Conservation (phyloP, 2,329 filamentous ascomycete genomes). For the Lomentospora prolificans region DNA sequence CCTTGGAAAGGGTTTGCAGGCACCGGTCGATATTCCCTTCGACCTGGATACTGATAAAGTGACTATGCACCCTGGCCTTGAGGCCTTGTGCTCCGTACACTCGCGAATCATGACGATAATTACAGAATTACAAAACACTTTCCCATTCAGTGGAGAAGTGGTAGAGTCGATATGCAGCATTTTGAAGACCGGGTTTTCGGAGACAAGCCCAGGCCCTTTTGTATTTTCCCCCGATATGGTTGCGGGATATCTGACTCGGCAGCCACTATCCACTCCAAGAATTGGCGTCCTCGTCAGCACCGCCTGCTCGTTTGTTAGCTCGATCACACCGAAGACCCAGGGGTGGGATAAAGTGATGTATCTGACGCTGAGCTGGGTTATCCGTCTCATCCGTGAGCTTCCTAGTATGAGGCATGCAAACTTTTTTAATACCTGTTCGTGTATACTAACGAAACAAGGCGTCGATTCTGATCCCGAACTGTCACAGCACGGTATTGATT, state of each 20-base stretch:
- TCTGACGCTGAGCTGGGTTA: conserved; percentile 50
- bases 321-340: conserved; percentile 22
- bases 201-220: conserved; percentile 65
- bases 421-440: background rate
- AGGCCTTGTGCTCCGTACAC: conserved; percentile 27
- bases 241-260: conserved; percentile 55
- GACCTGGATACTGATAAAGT: conserved; percentile 49
- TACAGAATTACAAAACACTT: conserved; percentile 36
- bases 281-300: conserved; percentile 62
- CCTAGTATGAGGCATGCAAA: conserved; percentile 31
- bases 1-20: conserved; percentile 64
- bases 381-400: conserved; percentile 52
- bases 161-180: conserved; percentile 63
- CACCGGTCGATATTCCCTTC: conserved; percentile 54
- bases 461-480: conserved; percentile 65
- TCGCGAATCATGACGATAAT: conserved; percentile 36
- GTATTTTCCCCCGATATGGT: conserved; percentile 59
- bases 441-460: conserved; percentile 27
- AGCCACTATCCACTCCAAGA: conserved; percentile 50
- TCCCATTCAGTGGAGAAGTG: conserved; percentile 54
- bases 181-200: conserved; percentile 64
- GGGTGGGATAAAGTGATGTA: conserved; percentile 28
- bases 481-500: conserved; percentile 63
- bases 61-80: conserved; percentile 9
- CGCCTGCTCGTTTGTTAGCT: conserved; percentile 60